Evolutionary conservation across 257 asterid genomes (phyloP), one percentile per base, ranked within the genome.

Genomic region (Gynochthodes officinalis): DNA sequence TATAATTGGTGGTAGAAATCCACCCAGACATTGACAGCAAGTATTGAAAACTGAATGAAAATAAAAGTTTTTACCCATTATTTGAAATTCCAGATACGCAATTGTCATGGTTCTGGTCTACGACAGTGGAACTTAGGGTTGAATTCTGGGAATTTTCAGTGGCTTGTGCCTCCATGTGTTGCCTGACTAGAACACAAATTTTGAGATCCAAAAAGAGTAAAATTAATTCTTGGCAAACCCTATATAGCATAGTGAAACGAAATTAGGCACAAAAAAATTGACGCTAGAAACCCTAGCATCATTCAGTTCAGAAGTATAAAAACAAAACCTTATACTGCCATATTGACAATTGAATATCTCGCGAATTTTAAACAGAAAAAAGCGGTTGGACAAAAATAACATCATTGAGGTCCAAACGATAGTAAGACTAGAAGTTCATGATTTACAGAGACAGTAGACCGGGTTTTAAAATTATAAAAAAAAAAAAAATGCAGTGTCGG

Each of bases 91-190:
- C 82, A 42, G 85, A 32, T 40, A 62, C 81, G 12, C 80, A 77
- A 79, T n/a, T 62, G 0, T 73, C 85, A 64, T 71, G 87, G 80
- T 82, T 80, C 78, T 73, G 87, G 76, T 78, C 85, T 52, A 65
- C 75, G 65, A 53, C 77, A 21, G 77, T 75, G 4, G 80, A 58
- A 67, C 40, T 53, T 69, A 53, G 76, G 33, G 81, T 42, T 16
- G 86, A 65, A 61, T 73, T 79, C 74, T 84, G 83, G 67, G 77
- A 73, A 60, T 69, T 73, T 67, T 81, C 86, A 70, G 44, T 74
- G 42, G 74, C 73, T 13, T 75, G 15, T 18, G 83, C 32, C 12
- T 83, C 52, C 82, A 79, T 89, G 87, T 81, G 83, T 40, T 30
- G 11, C 62, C 72, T 64, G 75, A 65, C 74, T 59, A 71, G 70